Conservation (phyloP, 306 rosid species). For the Prunus mume region DNA sequence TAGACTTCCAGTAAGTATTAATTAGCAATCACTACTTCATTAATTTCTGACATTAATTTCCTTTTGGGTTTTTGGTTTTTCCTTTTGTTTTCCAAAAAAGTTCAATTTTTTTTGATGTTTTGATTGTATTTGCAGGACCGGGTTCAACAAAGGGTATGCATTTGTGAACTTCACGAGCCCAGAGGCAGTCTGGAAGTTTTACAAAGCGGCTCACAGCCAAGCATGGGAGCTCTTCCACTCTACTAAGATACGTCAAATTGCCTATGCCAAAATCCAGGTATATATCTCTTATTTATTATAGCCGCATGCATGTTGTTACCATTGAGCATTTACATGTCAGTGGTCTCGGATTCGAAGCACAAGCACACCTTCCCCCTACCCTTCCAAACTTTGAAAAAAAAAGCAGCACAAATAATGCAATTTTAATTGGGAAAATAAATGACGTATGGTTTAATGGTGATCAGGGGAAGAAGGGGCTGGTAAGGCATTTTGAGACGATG, state of each 20-base stretch:
- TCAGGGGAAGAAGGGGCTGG: constrained; percentile 49
- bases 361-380: too few species aligned
- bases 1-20: constrained; percentile 49
- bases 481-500: constrained; percentile 37
- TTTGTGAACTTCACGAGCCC: constrained; percentile 62
- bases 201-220: constrained; percentile 1
- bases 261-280: constrained; percentile 56
- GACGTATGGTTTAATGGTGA: neutral
- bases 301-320: too few species aligned
- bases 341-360: too few species aligned
- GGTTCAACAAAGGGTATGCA: constrained; percentile 61
- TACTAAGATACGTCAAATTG: constrained; percentile 41
- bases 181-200: constrained; percentile 47
- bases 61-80: neutral
- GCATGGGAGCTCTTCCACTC: constrained; percentile 54
- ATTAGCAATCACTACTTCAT: neutral
- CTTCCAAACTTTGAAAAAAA: too few species aligned
- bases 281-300: too few species aligned
- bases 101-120: neutral
- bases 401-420: too few species aligned
- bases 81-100: neutral
- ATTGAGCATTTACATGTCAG: too few species aligned
- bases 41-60: neutral
- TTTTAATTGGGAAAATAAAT: neutral
- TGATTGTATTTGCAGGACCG: constrained; percentile 30